These are phyloP conservation scores for Nitzschia putrida DNA, from an alignment of 108 stramenopile genomes.

Conservation along the genomic window DNA sequence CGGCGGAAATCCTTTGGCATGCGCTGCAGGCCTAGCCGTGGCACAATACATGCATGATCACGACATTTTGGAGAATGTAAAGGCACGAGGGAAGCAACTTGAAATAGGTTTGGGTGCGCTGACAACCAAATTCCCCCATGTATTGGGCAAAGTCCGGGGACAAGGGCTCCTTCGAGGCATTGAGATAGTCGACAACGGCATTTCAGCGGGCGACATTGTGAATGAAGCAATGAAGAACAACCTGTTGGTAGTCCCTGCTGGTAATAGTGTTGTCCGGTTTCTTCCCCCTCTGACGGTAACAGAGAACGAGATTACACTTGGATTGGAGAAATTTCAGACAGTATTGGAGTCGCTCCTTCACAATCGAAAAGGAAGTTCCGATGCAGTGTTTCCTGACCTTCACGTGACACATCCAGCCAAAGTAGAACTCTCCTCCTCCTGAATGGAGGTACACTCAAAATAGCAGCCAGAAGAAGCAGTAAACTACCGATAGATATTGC, in stretches of 20 bases:
- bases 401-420: too few species aligned
- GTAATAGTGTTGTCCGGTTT: slow-evolving; percentile 89
- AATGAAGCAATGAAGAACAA: slow-evolving; percentile 86
- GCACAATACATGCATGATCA: slow-evolving; percentile 82
- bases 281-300: slow-evolving; percentile 92
- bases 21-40: slow-evolving; percentile 86
- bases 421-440: too few species aligned
- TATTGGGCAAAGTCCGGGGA: slow-evolving; percentile 88
- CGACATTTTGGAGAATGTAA: slow-evolving; percentile 84
- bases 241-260: slow-evolving; percentile 92
- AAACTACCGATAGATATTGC: too few species aligned
- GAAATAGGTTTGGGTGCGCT: slow-evolving; percentile 67
- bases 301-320: slow-evolving; percentile 75
- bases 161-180: slow-evolving; percentile 93
- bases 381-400: too few species aligned
- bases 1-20: slow-evolving; percentile 95
- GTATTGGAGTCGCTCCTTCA: slow-evolving; percentile 36
- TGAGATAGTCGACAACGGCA: slow-evolving; percentile 60
- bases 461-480: too few species aligned
- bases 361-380: too few species aligned
- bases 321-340: slow-evolving; percentile 75
- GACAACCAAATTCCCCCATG: slow-evolving; percentile 70
- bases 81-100: slow-evolving; percentile 86
- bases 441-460: too few species aligned
- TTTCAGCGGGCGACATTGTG: slow-evolving; percentile 87